Percentiles rank a stretch among this genome's conserved stretches.
Evolutionary conservation across 73 alveolate genomes (phyloP).

Genomic region (Halteria grandinella): DNA sequence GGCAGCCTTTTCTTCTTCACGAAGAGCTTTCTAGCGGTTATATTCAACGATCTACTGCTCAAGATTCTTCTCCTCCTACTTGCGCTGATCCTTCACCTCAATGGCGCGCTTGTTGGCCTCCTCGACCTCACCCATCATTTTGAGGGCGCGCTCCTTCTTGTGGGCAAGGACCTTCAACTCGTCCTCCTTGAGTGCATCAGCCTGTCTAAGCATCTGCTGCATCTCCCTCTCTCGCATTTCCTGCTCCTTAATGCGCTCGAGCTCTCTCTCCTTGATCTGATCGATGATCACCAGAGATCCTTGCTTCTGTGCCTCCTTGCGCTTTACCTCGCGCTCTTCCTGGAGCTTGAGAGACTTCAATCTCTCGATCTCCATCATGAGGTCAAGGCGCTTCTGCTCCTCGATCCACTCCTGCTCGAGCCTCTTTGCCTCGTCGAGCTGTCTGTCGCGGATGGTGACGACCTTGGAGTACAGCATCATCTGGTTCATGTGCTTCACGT

Average conservation of each 20-base stretch:
- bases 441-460: constrained; percentile 89
- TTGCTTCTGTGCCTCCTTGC: constrained; percentile 73
- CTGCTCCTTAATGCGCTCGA: constrained; percentile 78
- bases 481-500: constrained; percentile 90
- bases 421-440: constrained; percentile 79
- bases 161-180: constrained; percentile 18
- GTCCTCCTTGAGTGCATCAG: constrained; percentile 63
- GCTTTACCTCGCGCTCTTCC: constrained; percentile 78
- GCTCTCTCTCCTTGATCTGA: constrained; percentile 85
- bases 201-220: constrained; percentile 78
- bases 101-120: constrained; percentile 78
- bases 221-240: constrained; percentile 79
- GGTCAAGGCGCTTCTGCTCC: constrained; percentile 82
- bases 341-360: constrained; percentile 77
- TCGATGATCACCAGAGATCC: constrained; percentile 84
- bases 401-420: constrained; percentile 75
- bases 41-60: constrained; percentile 83
- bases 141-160: constrained; percentile 56
- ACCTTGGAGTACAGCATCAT: constrained; percentile 88
- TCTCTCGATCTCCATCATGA: constrained; percentile 93
- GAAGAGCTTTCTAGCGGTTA: constrained; percentile 72
- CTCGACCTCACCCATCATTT: constrained; percentile 80
- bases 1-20: constrained; percentile 77
- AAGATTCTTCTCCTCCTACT: constrained; percentile 71
- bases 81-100: constrained; percentile 67